These are phyloP conservation scores for Podospora pseudoanserina DNA, from an alignment of 495 filamentous ascomycete genomes.

Conservation along the genomic window DNA sequence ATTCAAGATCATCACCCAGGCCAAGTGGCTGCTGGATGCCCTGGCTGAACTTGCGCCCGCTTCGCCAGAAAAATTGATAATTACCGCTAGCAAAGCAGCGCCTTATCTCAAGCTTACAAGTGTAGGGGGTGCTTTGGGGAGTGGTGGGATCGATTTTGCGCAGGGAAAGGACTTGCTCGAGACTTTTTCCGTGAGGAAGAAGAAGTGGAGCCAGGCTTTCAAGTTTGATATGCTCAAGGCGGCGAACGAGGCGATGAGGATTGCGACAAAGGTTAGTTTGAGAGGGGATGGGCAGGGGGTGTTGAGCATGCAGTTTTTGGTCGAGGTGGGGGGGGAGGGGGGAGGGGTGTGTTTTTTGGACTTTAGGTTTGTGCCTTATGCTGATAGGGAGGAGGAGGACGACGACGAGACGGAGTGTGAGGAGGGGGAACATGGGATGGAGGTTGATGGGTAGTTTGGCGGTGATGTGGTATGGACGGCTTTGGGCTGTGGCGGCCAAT, in stretches of 20 bases:
- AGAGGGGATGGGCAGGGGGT: constrained; percentile 83
- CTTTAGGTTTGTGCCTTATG: constrained; percentile 51
- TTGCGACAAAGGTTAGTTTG: constrained; percentile 88
- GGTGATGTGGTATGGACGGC: no score
- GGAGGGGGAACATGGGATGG: constrained; percentile 12
- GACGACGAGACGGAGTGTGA: constrained; percentile 21
- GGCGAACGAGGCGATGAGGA: constrained; percentile 80
- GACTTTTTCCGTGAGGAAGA: constrained; percentile 60
- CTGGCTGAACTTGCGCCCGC: constrained; percentile 77
- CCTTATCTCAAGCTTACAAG: constrained; percentile 74
- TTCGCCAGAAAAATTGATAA: constrained; percentile 55
- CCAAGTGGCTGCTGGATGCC: constrained; percentile 78
- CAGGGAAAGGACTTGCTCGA: constrained; percentile 69
- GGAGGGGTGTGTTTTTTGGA: constrained; percentile 40
- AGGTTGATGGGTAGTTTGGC: constrained; percentile 4
- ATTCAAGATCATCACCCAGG: constrained; percentile 93
- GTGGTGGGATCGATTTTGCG: constrained; percentile 78
- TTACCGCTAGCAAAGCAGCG: constrained; percentile 59
- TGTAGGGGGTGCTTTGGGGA: constrained; percentile 66
- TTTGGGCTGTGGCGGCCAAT: no score
- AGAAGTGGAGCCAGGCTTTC: constrained; percentile 57
- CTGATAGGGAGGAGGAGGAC: constrained; percentile 38
- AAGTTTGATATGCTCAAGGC: constrained; percentile 81
- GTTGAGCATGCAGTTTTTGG: constrained; percentile 93
- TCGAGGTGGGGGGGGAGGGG: constrained; percentile 65